phyloP scores from a whole-genome alignment of 768 basidiomycete species.

The Rossbeevera mucosa region DNA sequence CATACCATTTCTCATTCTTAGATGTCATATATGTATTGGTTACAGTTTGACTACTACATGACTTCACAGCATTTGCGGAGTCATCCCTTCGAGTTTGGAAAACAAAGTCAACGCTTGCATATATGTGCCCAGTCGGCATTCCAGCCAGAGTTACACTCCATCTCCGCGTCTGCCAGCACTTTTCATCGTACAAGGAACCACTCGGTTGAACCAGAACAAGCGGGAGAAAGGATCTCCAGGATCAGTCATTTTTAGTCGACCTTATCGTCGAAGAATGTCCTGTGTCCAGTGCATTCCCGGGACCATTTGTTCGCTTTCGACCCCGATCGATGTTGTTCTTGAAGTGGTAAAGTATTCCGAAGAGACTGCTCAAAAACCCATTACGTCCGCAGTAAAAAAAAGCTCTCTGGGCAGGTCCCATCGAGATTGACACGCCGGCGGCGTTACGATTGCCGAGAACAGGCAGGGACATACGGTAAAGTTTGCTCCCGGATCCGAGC shows the following conservation, averaged over 20 bases:
- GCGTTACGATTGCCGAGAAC: constrained; percentile 32
- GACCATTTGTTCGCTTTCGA: constrained; percentile 37
- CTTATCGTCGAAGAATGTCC: constrained; percentile 18
- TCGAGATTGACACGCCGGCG: constrained; percentile 32
- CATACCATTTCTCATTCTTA: constrained; percentile 26
- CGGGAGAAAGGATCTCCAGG: constrained; percentile 23
- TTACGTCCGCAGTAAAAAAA: constrained; percentile 18
- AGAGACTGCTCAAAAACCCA: constrained; percentile 28
- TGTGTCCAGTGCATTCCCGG: constrained; percentile 29
- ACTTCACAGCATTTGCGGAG: not conserved
- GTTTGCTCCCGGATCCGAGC: constrained; percentile 15
- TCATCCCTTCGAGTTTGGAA: too few species aligned
- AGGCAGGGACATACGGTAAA: constrained; percentile 35
- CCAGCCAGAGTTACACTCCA: constrained; percentile 25
- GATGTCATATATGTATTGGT: not conserved
- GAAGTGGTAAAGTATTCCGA: constrained; percentile 37
- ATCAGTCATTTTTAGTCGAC: constrained; percentile 28
- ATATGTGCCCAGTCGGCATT: too few species aligned
- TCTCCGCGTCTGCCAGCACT: constrained; percentile 24
- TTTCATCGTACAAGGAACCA: constrained; percentile 22
- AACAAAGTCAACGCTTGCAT: too few species aligned
- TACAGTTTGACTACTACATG: not conserved
- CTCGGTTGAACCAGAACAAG: constrained; percentile 14
- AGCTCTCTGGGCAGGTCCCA: constrained; percentile 25
- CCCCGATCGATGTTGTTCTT: constrained; percentile 29